These are phyloP conservation scores for Brassica balearica DNA, from an alignment of 441 rosid species.

Conservation along the genomic window DNA sequence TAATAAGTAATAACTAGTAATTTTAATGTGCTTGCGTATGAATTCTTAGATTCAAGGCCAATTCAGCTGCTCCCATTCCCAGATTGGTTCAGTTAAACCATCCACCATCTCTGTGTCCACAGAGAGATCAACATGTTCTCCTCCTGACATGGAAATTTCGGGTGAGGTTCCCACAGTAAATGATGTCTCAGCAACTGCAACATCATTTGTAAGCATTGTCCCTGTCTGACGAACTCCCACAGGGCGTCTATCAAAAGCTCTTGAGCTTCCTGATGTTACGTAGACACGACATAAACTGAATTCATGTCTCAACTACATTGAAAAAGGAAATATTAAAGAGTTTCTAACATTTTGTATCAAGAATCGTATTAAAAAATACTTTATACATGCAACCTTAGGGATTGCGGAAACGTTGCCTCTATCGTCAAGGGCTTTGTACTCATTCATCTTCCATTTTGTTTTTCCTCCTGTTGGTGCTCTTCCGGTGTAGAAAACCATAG, in stretches of 20 bases:
- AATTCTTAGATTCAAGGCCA: conserved; percentile 45
- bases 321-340: not conserved
- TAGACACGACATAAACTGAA: conserved; percentile 79
- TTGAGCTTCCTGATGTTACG: conserved; percentile 62
- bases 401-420: conserved; percentile 43
- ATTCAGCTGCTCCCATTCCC: conserved; percentile 62
- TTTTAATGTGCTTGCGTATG: conserved; percentile 3
- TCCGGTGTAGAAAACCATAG: conserved; percentile 86
- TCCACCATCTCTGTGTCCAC: conserved; percentile 38
- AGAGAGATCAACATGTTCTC: conserved; percentile 41
- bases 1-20: not conserved
- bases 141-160: conserved; percentile 51
- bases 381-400: conserved; percentile 54
- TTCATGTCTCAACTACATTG: conserved; percentile 71
- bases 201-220: conserved; percentile 34
- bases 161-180: conserved; percentile 48
- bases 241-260: conserved; percentile 89
- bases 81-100: conserved; percentile 44
- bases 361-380: not conserved
- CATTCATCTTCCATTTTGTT: conserved; percentile 89
- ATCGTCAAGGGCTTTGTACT: conserved; percentile 70
- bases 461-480: conserved; percentile 74
- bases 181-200: conserved; percentile 38
- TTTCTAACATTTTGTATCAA: not conserved
- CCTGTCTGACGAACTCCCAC: conserved; percentile 43